A percentile compares a stretch with the other conserved stretches of the same genome.
Evolutionary conservation across 2,329 filamentous ascomycete genomes (phyloP).

Genomic region (Lasiodiplodia sp.): DNA sequence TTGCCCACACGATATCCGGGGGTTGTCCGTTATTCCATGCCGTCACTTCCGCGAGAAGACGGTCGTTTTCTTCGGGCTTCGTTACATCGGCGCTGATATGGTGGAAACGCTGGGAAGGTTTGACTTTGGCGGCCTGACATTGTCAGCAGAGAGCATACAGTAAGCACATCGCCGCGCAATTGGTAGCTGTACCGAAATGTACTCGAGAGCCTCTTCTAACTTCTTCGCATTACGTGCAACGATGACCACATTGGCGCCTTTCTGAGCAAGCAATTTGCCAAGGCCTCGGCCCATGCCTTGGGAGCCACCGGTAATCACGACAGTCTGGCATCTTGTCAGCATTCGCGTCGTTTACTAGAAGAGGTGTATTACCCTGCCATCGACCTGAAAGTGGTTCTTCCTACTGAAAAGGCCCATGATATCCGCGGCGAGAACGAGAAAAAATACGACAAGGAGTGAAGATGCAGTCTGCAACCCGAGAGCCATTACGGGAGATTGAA

Average conservation of each 20-base stretch:
- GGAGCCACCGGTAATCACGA: constrained; percentile 88
- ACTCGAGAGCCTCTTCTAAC: constrained; percentile 72
- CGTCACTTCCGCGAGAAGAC: constrained; percentile 74
- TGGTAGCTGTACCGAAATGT: constrained; percentile 63
- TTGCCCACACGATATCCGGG: constrained; percentile 90
- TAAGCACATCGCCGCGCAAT: not conserved
- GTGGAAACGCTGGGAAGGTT: constrained; percentile 78
- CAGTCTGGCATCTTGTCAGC: constrained; percentile 66
- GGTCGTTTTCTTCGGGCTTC: constrained; percentile 70
- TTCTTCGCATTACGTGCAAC: constrained; percentile 80
- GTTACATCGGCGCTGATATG: constrained; percentile 85
- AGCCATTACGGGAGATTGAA: constrained; percentile 41
- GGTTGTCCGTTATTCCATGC: constrained; percentile 77
- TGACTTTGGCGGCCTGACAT: constrained; percentile 68
- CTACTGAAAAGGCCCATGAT: constrained; percentile 73
- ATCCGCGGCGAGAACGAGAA: constrained; percentile 49
- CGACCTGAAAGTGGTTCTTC: constrained; percentile 82
- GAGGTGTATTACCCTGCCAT: constrained; percentile 73
- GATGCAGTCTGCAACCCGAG: constrained; percentile 47
- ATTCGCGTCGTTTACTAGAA: constrained; percentile 22
- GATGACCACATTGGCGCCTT: constrained; percentile 87
- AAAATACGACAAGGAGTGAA: constrained; percentile 43
- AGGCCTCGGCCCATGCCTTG: constrained; percentile 87
- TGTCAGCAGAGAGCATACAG: not conserved
- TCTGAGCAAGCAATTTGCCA: constrained; percentile 76